Base-by-base conservation (phyloP, 2,329 filamentous ascomycete genomes). In the Cladosporium oxysporum region DNA sequence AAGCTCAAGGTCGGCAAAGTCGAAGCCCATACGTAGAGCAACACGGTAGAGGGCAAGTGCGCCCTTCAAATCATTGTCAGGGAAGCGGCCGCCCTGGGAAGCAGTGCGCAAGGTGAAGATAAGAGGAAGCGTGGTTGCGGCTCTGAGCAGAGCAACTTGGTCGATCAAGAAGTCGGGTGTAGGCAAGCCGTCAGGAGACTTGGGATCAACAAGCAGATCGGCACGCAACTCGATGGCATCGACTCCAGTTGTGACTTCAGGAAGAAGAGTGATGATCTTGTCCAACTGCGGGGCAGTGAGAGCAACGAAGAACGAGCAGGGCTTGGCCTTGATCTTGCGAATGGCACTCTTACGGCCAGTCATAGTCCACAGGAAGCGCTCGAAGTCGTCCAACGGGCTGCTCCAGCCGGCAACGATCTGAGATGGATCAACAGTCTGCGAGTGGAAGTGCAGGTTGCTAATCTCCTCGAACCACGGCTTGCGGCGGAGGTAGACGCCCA, bases 171-270 rank as follows among this genome's bases (percentile, higher is more conserved):
- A 96, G 66, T 96, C 92, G 0, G 88, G 79, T 0, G 86, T 84
- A 10, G 88, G 87, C 61, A 89, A 81, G 0, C 84, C 85, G 57
- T 81, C 80, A 23, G 82, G 76, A 14, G 81, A 81, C 3, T 87
- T 83, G 5, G 88, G 87, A 73, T 97, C 91, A 68, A 90, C 85
- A 18, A 99, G 85, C 50, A 99, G 82, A 79, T 99, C 95, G 4
- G 97, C 91, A n/a, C 95, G 88, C 61, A 99, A 81, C 78, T 99
- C 95, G 12, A 98, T 92, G 3, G 94, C 95, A 79, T 99, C 94
- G 8, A 91, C 91, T 5, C 95, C 95, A 49, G 96, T 88, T 14
- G 90, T 88, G 52, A 93, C 90, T 61, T 87, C 83, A 1, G 89
- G 88, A 53, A 99, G 83, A 31, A 89, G 81, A 23, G 88, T 83